Percentiles rank a stretch among this genome's conserved stretches.
phyloP scores from a whole-genome alignment of 208 protist genomes.

The Trypanosoma scelopori region DNA sequence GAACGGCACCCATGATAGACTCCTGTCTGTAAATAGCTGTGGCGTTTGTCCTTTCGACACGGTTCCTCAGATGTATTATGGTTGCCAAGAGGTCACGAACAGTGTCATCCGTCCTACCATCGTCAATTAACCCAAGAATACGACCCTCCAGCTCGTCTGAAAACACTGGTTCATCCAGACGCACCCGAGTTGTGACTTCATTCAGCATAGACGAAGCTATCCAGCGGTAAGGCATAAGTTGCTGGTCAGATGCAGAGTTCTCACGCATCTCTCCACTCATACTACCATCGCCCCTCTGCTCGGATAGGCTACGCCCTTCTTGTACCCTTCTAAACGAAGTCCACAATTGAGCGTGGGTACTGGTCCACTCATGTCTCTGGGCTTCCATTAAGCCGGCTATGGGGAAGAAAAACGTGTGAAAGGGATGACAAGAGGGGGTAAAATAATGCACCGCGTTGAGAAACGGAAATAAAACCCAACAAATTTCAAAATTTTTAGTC shows the following conservation, averaged over 20 bases:
- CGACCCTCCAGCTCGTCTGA: conserved; percentile 18
- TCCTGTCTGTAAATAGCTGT: conserved; percentile 12
- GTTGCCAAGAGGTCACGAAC: conserved; percentile 20
- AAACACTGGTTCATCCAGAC: conserved; percentile 22
- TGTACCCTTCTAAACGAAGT: conserved; percentile 34
- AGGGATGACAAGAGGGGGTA: conserved; percentile 1
- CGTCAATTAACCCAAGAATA: conserved; percentile 21
- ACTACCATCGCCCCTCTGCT: conserved; percentile 1
- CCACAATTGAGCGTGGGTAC: conserved; percentile 50
- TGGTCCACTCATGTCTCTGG: conserved; percentile 39
- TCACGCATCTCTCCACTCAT: neutral
- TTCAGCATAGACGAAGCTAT: conserved; percentile 14
- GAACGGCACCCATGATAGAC: conserved; percentile 13
- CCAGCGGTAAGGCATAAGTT: neutral
- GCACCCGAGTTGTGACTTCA: conserved; percentile 14
- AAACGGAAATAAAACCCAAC: too few relatives aligned
- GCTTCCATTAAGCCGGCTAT: conserved; percentile 24
- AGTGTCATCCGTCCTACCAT: neutral
- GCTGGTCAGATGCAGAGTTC: neutral
- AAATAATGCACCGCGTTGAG: too few relatives aligned
- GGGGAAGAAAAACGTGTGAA: neutral
- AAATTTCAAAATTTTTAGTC: too few relatives aligned
- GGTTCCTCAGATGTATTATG: conserved; percentile 29
- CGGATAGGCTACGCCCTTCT: neutral
- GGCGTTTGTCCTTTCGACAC: conserved; percentile 10